phyloP scores from a whole-genome alignment of 163 green algal species.

The Chlorella variabilis region DNA sequence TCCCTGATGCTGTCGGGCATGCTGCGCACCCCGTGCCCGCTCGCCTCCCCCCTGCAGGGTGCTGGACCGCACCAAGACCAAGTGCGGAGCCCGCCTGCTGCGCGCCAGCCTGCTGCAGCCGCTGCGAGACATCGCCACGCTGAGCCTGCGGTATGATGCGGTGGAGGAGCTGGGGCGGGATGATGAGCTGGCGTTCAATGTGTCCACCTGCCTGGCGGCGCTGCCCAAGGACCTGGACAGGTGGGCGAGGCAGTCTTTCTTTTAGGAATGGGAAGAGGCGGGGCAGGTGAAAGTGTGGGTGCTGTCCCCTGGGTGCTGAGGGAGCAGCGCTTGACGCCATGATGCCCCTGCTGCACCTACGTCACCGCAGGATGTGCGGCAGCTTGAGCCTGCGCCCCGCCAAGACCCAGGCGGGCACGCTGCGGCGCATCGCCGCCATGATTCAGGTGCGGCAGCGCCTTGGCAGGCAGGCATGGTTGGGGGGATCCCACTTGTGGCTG shows the following conservation, averaged over 20 bases:
- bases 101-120: conserved; percentile 80
- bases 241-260: background rate
- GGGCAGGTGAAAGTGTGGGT: no score
- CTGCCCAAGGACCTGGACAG: conserved; percentile 75
- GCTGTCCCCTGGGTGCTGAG: background rate
- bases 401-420: conserved; percentile 38
- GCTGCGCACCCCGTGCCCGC: no score
- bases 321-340: no score
- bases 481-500: no score
- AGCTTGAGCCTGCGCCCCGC: conserved; percentile 15
- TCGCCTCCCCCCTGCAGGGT: conserved; percentile 54
- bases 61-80: conserved; percentile 57
- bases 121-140: conserved; percentile 67
- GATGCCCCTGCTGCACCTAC: background rate
- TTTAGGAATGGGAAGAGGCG: no score
- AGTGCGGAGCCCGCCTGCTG: conserved; percentile 45
- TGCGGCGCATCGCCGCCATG: conserved; percentile 55
- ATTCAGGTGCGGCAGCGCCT: conserved; percentile 38
- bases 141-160: conserved; percentile 67
- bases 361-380: conserved; percentile 26
- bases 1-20: no score
- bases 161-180: conserved; percentile 70
- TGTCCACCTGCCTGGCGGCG: conserved; percentile 42
- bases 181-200: conserved; percentile 36
- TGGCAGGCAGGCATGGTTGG: no score